Conservation (phyloP, 1,139 yeast genomes). For the Taphrina sp. region DNA sequence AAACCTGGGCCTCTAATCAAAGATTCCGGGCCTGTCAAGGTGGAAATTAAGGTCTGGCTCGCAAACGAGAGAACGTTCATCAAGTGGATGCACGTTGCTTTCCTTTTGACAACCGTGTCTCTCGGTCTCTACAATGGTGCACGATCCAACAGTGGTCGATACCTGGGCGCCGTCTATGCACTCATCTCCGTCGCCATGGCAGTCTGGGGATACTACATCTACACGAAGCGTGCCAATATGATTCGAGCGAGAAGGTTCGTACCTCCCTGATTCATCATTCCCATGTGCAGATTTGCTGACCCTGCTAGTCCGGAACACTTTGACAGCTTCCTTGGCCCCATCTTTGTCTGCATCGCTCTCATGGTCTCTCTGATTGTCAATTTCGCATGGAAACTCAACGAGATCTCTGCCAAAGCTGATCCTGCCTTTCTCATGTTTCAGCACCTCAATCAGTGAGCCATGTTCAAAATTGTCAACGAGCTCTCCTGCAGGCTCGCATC, state of each 20-base stretch:
- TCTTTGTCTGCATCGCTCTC: constrained; percentile 70
- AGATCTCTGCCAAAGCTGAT: constrained; percentile 4
- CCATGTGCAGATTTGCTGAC: too few relatives aligned
- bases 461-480: too few relatives aligned
- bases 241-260: constrained; percentile 64
- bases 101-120: constrained; percentile 79
- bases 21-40: constrained; percentile 86
- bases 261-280: too few relatives aligned
- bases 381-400: constrained; percentile 43
- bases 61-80: constrained; percentile 97
- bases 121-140: constrained; percentile 72
- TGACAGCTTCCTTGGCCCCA: constrained; percentile 86
- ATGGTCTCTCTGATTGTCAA: constrained; percentile 66
- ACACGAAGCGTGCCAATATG: constrained; percentile 64
- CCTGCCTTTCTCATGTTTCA: constrained; percentile 10
- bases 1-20: constrained; percentile 77
- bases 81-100: constrained; percentile 92
- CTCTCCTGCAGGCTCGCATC: too few relatives aligned
- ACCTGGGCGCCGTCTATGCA: constrained; percentile 76
- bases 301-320: constrained; percentile 68
- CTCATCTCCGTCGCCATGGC: constrained; percentile 77
- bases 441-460: neutral
- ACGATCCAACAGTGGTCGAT: constrained; percentile 42
- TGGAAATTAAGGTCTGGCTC: constrained; percentile 97
- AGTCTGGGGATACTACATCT: constrained; percentile 83